Evolutionary conservation across 345 rosid species (phyloP).

Genomic region (Laguncularia racemosa): DNA sequence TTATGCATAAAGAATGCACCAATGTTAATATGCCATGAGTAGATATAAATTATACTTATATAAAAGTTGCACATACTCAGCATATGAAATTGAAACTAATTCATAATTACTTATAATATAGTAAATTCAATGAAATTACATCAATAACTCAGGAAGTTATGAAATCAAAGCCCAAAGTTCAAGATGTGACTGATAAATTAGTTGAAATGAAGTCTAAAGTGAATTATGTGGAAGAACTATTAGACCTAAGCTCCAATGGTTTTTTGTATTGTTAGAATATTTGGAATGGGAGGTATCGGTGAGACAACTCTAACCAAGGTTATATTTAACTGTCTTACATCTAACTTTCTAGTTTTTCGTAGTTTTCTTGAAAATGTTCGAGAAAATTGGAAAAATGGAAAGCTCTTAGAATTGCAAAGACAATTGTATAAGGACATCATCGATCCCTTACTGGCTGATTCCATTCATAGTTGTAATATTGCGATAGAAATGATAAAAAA

Average conservation of each 20-base stretch:
- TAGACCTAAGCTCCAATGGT: not conserved
- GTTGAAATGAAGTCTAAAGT: not conserved
- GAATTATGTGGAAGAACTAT: not conserved
- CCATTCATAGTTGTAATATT: not conserved
- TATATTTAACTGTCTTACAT: too few species aligned
- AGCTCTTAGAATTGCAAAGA: not conserved
- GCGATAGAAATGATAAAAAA: not conserved
- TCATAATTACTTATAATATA: not conserved
- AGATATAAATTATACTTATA: too few species aligned
- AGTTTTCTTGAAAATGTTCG: not conserved
- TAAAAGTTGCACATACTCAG: too few species aligned
- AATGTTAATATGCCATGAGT: too few species aligned
- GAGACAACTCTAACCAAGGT: too few species aligned
- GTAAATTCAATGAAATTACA: slow-evolving; percentile 1
- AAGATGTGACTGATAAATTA: not conserved
- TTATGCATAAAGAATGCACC: too few species aligned
- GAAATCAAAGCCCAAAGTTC: not conserved
- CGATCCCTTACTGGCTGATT: accelerated
- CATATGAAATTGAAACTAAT: too few species aligned
- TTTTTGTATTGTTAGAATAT: not conserved
- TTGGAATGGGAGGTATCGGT: too few species aligned
- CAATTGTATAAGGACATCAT: not conserved
- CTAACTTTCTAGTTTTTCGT: too few species aligned
- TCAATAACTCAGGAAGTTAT: not conserved
- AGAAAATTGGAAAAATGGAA: not conserved